Base-by-base conservation (phyloP, 495 filamentous ascomycete genomes). In the Podospora bellae-mahoneyi region DNA sequence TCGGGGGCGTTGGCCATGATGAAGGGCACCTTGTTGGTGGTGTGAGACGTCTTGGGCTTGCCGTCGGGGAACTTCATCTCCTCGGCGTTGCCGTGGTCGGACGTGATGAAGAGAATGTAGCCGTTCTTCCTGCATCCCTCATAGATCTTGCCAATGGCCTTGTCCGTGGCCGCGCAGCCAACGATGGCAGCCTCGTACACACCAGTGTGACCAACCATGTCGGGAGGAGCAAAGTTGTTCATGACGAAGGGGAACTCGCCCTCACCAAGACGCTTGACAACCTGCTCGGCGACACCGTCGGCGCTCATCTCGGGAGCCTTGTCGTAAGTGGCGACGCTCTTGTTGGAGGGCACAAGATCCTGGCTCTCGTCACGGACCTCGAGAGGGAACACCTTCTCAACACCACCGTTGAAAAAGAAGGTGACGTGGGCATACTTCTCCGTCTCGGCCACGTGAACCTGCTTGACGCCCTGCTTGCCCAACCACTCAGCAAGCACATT, bases 351-450 rank as follows among this genome's bases (percentile, higher is more conserved):
- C 7, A 87, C 85, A 7, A 87, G 78, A 74, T 87, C 85, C 71
- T 87, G 85, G 19, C 75, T 78, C 75, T 85, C 82, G 72, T 87
- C 86, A 64, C 95, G 90, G 55, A 89, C 87, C 81, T 99, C 95
- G 54, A 91, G 88, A 19, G 91, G 88, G 84, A 97, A 99, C 70
- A 91, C 91, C 85, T 97, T 96, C 86, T 99, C 95, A 56, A 97
- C 90, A 74, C 95, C 96, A 62, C 95, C 95, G 83, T 99, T 99
- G 89, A 98, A 98, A 87, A 97, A 97, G 87, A 97, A 97, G 67
- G 93, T 97, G 64, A 99, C 95, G 84, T 99, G 95, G 48, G 95
- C 95, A 78, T 99, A 99, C 81, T 99, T 99, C 83, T 99, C 95
- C 20, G 95, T 99, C 85, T 99, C 95, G 60, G 95, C 95, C 69